These are phyloP conservation scores for Euphorbia celastroides DNA, from an alignment of 441 rosid genomes.

Conservation along the genomic window DNA sequence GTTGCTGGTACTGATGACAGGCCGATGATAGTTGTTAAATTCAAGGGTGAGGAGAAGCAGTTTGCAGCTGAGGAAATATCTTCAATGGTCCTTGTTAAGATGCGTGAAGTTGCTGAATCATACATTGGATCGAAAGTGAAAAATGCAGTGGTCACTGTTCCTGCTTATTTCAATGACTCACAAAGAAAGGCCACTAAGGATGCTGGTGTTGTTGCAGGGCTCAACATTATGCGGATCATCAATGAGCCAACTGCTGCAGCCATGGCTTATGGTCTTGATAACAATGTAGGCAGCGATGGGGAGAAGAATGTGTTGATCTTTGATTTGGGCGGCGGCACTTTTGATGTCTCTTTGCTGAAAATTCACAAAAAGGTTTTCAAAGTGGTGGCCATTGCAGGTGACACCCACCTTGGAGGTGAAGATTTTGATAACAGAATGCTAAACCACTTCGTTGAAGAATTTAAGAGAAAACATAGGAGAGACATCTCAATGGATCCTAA, in stretches of 20 bases:
- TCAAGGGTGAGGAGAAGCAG: slow-evolving; percentile 67
- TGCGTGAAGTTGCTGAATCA: slow-evolving; percentile 68
- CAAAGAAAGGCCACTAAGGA: slow-evolving; percentile 73
- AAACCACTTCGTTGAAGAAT: slow-evolving; percentile 66
- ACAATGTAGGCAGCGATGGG: slow-evolving; percentile 50
- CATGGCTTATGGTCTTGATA: slow-evolving; percentile 67
- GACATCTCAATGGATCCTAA: slow-evolving; percentile 62
- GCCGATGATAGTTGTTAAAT: slow-evolving; percentile 57
- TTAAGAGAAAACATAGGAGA: slow-evolving; percentile 69
- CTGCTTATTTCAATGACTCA: too few species aligned
- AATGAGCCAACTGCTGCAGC: slow-evolving; percentile 75
- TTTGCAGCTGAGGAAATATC: too few species aligned
- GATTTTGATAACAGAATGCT: too few species aligned
- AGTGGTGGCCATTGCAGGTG: slow-evolving; percentile 67
- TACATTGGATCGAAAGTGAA: slow-evolving; percentile 45
- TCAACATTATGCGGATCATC: slow-evolving; percentile 62
- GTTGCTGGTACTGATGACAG: slow-evolving; percentile 58
- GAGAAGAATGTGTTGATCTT: too few species aligned
- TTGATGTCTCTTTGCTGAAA: slow-evolving; percentile 69
- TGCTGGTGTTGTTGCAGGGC: slow-evolving; percentile 61
- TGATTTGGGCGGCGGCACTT: slow-evolving; percentile 62
- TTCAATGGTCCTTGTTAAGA: too few species aligned
- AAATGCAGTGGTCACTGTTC: too few species aligned
- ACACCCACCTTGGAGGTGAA: slow-evolving; percentile 65
- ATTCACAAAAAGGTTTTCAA: slow-evolving; percentile 72